Percentiles rank a stretch among this genome's conserved stretches.
Evolutionary conservation across 352 stramenopile species (phyloP).

Genomic region (Lagenidium giganteum): DNA sequence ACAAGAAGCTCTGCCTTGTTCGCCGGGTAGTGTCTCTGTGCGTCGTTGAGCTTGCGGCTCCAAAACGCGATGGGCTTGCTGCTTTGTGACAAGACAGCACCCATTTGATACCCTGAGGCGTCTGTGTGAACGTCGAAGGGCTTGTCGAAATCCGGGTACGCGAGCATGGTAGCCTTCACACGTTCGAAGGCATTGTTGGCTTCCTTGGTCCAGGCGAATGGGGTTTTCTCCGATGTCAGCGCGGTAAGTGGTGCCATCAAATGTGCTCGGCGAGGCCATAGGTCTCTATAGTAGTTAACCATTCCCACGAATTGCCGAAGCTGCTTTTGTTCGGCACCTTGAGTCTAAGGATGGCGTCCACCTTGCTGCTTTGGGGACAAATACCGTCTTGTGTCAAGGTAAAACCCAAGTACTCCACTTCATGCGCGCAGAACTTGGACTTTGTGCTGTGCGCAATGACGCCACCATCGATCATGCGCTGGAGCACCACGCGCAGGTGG

Average conservation of each 20-base stretch:
- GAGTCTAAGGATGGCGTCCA: constrained; percentile 3
- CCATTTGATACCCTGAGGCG: constrained; percentile 26
- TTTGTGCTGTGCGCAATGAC: constrained; percentile 13
- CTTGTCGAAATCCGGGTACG: constrained; percentile 19
- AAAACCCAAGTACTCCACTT: constrained; percentile 11
- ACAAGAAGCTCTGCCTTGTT: constrained; percentile 31
- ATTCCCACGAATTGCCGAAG: constrained; percentile 3
- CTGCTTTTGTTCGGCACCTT: too few species aligned
- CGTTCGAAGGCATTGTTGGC: constrained; percentile 8
- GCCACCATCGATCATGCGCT: not conserved
- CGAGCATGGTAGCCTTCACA: constrained; percentile 5
- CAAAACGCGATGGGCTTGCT: constrained; percentile 13
- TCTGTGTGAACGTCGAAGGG: constrained; percentile 26
- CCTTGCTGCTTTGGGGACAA: not conserved
- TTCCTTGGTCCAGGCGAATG: constrained; percentile 19
- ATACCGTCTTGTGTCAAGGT: constrained; percentile 2
- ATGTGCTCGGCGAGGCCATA: constrained; percentile 25
- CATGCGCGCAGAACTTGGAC: constrained; percentile 10
- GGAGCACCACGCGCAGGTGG: not conserved
- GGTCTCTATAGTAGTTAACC: constrained; percentile 26
- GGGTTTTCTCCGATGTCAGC: constrained; percentile 18
- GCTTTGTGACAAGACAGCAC: constrained; percentile 22
- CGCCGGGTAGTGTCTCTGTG: constrained; percentile 29
- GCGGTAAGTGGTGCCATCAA: constrained; percentile 22
- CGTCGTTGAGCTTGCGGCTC: constrained; percentile 14